Evolutionary conservation across 176 grass and related monocot species (phyloP).

Genomic region (Olyra latifolia): DNA sequence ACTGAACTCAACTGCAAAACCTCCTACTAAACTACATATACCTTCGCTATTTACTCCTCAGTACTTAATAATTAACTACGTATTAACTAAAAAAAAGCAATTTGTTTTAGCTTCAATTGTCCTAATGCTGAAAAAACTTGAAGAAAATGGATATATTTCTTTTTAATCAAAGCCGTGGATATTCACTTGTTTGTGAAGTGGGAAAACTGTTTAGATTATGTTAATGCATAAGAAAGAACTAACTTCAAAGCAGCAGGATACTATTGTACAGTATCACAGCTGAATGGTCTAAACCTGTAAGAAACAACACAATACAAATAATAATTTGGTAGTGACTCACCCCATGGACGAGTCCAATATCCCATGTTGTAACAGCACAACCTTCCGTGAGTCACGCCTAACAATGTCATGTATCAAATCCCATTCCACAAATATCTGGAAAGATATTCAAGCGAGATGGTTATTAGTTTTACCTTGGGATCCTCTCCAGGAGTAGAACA

Average conservation of each 20-base stretch:
- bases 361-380: conserved; percentile 90
- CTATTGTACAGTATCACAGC: neutral
- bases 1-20: neutral
- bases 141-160: neutral
- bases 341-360: conserved; percentile 98
- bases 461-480: conserved; percentile 68
- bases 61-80: neutral
- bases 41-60: neutral
- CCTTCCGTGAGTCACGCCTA: conserved; percentile 88
- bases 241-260: neutral
- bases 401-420: conserved; percentile 31
- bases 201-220: neutral
- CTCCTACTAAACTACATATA: neutral
- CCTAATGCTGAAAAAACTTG: neutral
- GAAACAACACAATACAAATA: neutral
- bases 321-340: conserved; percentile 51
- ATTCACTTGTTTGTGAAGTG: neutral
- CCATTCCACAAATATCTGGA: conserved; percentile 19
- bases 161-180: neutral
- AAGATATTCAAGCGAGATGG: conserved; percentile 12
- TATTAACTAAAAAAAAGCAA: neutral
- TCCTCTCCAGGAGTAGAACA: conserved; percentile 87
- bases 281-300: conserved; percentile 10
- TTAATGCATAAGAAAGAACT: conserved; percentile 14
- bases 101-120: neutral